Evolutionary conservation across 306 rosid species (phyloP).

Genomic region (Dalbergia cochinchinensis): DNA sequence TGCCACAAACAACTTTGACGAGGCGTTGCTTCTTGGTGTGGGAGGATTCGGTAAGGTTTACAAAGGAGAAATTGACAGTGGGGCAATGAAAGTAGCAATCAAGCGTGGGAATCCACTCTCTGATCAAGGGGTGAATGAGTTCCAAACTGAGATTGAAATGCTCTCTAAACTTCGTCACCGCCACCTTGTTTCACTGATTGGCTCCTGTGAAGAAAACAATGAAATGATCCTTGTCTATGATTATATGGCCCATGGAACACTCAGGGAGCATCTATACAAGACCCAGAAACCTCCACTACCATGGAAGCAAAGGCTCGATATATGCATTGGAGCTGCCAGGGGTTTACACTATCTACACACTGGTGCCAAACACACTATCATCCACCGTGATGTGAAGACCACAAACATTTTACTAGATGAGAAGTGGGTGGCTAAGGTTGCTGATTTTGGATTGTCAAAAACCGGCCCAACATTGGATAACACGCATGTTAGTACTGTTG

Average conservation of each 20-base stretch:
- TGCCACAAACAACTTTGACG: constrained; percentile 93
- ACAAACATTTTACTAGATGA: constrained; percentile 97
- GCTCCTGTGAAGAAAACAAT: constrained; percentile 93
- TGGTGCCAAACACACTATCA: constrained; percentile 94
- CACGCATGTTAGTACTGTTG: constrained; percentile 98
- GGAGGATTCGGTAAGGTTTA: constrained; percentile 99
- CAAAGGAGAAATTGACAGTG: constrained; percentile 90
- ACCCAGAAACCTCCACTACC: too few species aligned
- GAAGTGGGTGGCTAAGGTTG: constrained; percentile 99
- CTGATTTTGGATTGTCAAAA: constrained; percentile 97
- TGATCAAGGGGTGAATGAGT: constrained; percentile 98
- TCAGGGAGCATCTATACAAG: too few species aligned
- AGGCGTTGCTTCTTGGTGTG: constrained; percentile 91
- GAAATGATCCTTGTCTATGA: too few species aligned
- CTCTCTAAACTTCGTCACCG: constrained; percentile 99
- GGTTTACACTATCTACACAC: too few species aligned
- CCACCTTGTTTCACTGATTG: constrained; percentile 95
- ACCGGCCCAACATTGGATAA: constrained; percentile 98
- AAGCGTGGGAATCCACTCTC: constrained; percentile 98
- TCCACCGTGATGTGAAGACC: constrained; percentile 97
- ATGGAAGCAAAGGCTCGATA: too few species aligned
- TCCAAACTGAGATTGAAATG: constrained; percentile 99
- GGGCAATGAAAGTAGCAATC: constrained; percentile 84
- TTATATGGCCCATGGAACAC: too few species aligned
- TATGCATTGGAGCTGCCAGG: too few species aligned